Percentiles rank a stretch among this genome's conserved stretches.
These are phyloP conservation scores for Boletus tomentosulus DNA, from an alignment of 768 basidiomycete species.

Conservation along the genomic window DNA sequence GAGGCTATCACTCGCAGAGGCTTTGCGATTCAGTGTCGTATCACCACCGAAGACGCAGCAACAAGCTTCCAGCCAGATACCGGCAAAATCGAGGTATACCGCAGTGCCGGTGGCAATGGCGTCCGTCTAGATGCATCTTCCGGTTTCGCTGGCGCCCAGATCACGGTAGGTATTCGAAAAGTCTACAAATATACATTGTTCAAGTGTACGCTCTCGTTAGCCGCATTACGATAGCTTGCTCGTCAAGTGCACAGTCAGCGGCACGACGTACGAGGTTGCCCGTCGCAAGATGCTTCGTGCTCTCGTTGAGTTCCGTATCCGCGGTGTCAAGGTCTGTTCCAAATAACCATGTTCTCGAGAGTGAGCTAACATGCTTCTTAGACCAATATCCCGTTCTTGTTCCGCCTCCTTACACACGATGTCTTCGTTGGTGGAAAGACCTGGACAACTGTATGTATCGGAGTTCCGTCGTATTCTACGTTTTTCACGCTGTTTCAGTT, in stretches of 20 bases:
- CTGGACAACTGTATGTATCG: slow-evolving; percentile 80
- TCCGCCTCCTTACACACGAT: slow-evolving; percentile 95
- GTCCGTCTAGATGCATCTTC: slow-evolving; percentile 95
- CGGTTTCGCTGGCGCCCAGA: slow-evolving; percentile 98
- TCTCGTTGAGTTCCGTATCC: slow-evolving; percentile 99
- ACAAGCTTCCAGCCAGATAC: slow-evolving; percentile 94
- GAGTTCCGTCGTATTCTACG: not conserved
- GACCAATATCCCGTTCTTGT: slow-evolving; percentile 99
- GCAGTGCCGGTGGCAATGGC: slow-evolving; percentile 97
- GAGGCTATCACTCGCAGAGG: slow-evolving; percentile 95
- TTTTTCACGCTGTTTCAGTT: slow-evolving; percentile 50
- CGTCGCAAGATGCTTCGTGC: slow-evolving; percentile 99
- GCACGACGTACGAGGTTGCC: slow-evolving; percentile 97
- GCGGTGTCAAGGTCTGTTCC: slow-evolving; percentile 81
- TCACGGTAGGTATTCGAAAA: slow-evolving; percentile 62
- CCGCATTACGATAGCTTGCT: slow-evolving; percentile 98
- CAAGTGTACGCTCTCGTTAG: slow-evolving; percentile 34
- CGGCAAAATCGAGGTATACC: slow-evolving; percentile 99
- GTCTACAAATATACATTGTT: slow-evolving; percentile 1
- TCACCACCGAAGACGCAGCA: slow-evolving; percentile 97
- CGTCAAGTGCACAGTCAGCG: slow-evolving; percentile 93
- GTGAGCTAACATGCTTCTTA: slow-evolving; percentile 26
- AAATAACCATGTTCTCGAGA: not conserved
- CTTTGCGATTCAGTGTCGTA: slow-evolving; percentile 96
- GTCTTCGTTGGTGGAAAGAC: slow-evolving; percentile 95